Conservation (phyloP, 352 stramenopile genomes). For the Phytopythium helicoides region DNA sequence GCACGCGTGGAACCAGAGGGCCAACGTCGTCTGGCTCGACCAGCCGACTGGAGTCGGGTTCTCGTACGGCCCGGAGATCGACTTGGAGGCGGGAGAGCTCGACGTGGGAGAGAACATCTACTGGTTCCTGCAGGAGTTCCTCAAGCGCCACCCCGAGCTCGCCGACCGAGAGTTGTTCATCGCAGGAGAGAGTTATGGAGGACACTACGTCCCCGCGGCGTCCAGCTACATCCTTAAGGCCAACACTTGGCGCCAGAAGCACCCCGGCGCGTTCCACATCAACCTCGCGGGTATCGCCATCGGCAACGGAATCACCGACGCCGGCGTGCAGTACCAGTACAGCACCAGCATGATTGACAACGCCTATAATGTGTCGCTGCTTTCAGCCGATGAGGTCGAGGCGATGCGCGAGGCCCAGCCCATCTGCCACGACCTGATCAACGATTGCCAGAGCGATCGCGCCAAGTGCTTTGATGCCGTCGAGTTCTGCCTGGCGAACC, state of each 20-base stretch:
- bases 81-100: slow-evolving; percentile 48
- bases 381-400: slow-evolving; percentile 33
- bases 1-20: slow-evolving; percentile 59
- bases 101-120: slow-evolving; percentile 67
- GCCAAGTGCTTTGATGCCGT: slow-evolving; percentile 41
- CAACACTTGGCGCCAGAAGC: slow-evolving; percentile 29
- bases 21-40: slow-evolving; percentile 77
- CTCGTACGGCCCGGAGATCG: slow-evolving; percentile 40
- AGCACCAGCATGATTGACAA: slow-evolving; percentile 72
- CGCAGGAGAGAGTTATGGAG: slow-evolving; percentile 66
- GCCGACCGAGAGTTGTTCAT: slow-evolving; percentile 50
- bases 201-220: slow-evolving; percentile 61
- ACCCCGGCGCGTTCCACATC: slow-evolving; percentile 21
- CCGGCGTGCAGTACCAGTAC: slow-evolving; percentile 63
- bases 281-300: slow-evolving; percentile 64
- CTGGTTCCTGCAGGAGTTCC: slow-evolving; percentile 72
- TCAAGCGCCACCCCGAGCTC: slow-evolving; percentile 48
- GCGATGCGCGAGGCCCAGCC: slow-evolving; percentile 56
- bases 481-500: slow-evolving; percentile 51
- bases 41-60: slow-evolving; percentile 65
- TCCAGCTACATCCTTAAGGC: slow-evolving; percentile 49
- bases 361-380: slow-evolving; percentile 63
- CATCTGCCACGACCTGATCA: slow-evolving; percentile 52
- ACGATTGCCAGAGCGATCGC: slow-evolving; percentile 45
- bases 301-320: slow-evolving; percentile 72